Base-by-base conservation (phyloP, 2,329 filamentous ascomycete species). In the Fusarium nurragi region DNA sequence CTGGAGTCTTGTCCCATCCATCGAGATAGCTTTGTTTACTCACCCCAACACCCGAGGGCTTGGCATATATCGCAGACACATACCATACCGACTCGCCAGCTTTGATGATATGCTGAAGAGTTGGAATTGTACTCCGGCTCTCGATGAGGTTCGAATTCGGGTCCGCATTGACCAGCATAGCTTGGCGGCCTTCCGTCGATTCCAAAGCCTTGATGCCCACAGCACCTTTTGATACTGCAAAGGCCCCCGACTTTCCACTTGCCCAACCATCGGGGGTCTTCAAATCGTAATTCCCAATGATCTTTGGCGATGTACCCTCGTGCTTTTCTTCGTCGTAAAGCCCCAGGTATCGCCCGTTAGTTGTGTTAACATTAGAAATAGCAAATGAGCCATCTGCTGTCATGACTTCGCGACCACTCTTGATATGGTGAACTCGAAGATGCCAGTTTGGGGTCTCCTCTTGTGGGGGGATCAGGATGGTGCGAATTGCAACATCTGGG, bases 61-160 rank as follows among this genome's bases (percentile, higher is more conserved):
- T 83, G 18, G 89, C 90, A 77, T 90, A 93, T 26, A 94, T 85
- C 5, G 84, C 90, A 12, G 87, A 88, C 5, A 90, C 82, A 72
- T 91, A 90, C 88, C 88, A 92, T 34, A 79, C 81, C 25, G 80
- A 83, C 68, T 86, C 79, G 1, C 85, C 88, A 40, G 81, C 79
- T 50, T 79, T 78, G 32, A 93, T 74, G 23, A 86, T 87, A 63
- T 85, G 82, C 72, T 88, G 85, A 70, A 94, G 76, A 26, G 88
- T 88, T 22, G 91, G 91, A 67, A 94, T 85, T 38, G 90, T 83
- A 5, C 89, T 92, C 57, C 91, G 80, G 57, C 88, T 87, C 77
- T 92, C 88, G 4, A 93, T 81, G 30, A 94, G 77, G 76, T 94
- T 94, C 44, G 88, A 90, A 77, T 94, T 93, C 8, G 91, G 90